Conservation (phyloP, 805 yeast genomes). For the Saccharomycopsis javanensis region DNA sequence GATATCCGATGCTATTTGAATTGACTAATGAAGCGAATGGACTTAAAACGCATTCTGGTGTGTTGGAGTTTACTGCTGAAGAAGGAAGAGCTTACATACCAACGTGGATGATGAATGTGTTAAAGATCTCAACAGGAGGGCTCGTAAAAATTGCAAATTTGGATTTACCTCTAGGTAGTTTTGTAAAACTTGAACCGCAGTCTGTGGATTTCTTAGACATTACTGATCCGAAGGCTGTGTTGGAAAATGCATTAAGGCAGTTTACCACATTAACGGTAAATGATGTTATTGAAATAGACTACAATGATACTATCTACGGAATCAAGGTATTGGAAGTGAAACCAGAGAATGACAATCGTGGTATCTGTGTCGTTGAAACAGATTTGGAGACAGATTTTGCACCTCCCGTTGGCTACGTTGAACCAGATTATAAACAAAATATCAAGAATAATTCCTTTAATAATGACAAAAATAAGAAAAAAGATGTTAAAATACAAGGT, state of each 20-base stretch:
- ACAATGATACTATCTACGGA: conserved; percentile 68
- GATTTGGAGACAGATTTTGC: conserved; percentile 97
- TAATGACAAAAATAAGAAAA: conserved; percentile 5
- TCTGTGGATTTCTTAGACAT: conserved; percentile 88
- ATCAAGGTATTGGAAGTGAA: conserved; percentile 81
- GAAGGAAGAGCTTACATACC: conserved; percentile 95
- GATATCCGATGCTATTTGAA: conserved; percentile 94
- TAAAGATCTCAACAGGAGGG: conserved; percentile 69
- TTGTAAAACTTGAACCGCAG: conserved; percentile 93
- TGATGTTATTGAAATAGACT: conserved; percentile 77
- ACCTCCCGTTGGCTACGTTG: conserved; percentile 97
- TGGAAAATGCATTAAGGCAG: conserved; percentile 84
- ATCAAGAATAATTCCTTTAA: conserved; percentile 24
- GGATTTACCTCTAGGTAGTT: conserved; percentile 76
- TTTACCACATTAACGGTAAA: conserved; percentile 79
- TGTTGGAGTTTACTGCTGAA: conserved; percentile 90
- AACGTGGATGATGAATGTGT: conserved; percentile 88
- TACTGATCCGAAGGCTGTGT: conserved; percentile 90
- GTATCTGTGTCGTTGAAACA: conserved; percentile 93
- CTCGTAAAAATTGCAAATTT: conserved; percentile 59
- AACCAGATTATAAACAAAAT: conserved; percentile 55
- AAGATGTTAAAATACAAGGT: conserved; percentile 38
- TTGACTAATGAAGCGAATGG: conserved; percentile 43
- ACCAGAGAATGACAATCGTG: conserved; percentile 54
- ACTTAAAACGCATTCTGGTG: conserved; percentile 74